phyloP scores from a whole-genome alignment of 306 rosid genomes.

The Morella rubra region DNA sequence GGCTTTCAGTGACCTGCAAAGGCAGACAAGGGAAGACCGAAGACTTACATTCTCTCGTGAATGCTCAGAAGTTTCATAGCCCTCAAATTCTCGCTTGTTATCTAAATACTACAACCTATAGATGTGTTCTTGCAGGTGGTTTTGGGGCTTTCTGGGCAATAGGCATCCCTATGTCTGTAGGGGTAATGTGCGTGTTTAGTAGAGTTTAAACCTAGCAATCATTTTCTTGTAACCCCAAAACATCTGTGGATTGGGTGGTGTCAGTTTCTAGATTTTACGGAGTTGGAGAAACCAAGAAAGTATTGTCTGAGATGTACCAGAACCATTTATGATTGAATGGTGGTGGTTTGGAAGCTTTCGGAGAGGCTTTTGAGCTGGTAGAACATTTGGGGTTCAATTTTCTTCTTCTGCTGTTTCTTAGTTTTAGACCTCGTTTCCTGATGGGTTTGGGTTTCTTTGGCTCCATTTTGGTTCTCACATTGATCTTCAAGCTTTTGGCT shows the following conservation, averaged over 20 bases:
- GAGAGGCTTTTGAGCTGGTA: slow-evolving; percentile 23
- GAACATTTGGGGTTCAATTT: slow-evolving; percentile 32
- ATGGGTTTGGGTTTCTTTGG: slow-evolving; percentile 74
- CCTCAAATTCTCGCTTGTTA: slow-evolving; percentile 27
- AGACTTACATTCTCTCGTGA: slow-evolving; percentile 48
- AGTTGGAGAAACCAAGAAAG: slow-evolving; percentile 35
- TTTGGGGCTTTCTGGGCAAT: slow-evolving; percentile 7
- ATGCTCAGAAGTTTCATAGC: slow-evolving; percentile 16
- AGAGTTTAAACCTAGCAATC: slow-evolving; percentile 7
- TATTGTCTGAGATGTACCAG: slow-evolving; percentile 27
- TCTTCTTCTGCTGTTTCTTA: slow-evolving; percentile 21
- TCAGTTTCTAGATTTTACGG: slow-evolving; percentile 20
- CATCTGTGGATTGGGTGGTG: background rate
- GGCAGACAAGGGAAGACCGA: slow-evolving; percentile 47
- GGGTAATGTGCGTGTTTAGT: slow-evolving; percentile 9
- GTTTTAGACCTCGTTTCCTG: slow-evolving; percentile 22
- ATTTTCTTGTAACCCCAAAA: background rate
- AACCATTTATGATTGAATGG: slow-evolving; percentile 34
- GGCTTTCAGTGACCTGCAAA: slow-evolving; percentile 34
- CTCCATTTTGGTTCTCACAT: slow-evolving; percentile 56
- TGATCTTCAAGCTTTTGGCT: slow-evolving; percentile 62
- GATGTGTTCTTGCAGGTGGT: slow-evolving; percentile 6
- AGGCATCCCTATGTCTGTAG: slow-evolving; percentile 9
- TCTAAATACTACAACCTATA: slow-evolving; percentile 18
- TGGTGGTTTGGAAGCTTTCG: slow-evolving; percentile 35